Evolutionary conservation across 2,329 filamentous ascomycete genomes (phyloP).

Genomic region (Beauveria caledonica): DNA sequence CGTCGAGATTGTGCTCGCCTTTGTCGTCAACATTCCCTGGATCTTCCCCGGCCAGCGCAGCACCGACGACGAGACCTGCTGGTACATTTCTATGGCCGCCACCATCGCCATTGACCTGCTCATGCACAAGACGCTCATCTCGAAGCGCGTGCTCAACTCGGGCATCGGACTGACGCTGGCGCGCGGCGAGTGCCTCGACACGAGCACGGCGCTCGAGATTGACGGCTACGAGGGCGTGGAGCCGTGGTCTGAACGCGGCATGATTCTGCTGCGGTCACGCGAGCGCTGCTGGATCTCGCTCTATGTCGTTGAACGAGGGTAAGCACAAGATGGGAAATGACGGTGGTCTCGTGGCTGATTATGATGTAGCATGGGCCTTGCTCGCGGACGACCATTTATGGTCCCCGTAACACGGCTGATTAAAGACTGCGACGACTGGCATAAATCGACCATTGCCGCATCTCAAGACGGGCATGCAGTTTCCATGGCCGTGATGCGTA

Average conservation of each 20-base stretch:
- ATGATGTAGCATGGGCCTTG: conserved; percentile 49
- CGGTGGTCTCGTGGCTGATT: not conserved
- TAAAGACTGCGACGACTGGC: conserved; percentile 62
- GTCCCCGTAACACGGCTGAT: conserved; percentile 59
- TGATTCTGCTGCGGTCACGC: conserved; percentile 52
- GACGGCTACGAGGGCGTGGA: conserved; percentile 61
- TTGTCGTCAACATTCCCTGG: conserved; percentile 71
- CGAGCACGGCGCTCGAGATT: conserved; percentile 54
- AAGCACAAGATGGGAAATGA: conserved; percentile 18
- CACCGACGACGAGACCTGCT: conserved; percentile 65
- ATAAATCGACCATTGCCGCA: conserved; percentile 54
- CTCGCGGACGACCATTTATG: conserved; percentile 59
- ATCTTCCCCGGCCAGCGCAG: conserved; percentile 60
- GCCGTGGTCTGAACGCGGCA: conserved; percentile 49
- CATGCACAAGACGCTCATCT: conserved; percentile 59
- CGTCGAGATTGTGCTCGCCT: conserved; percentile 65
- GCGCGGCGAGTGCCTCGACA: conserved; percentile 60
- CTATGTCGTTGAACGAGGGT: conserved; percentile 65
- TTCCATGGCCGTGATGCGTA: conserved; percentile 60
- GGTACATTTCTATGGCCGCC: conserved; percentile 61
- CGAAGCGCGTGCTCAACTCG: conserved; percentile 39
- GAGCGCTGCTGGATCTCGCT: conserved; percentile 64
- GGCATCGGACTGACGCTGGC: conserved; percentile 41
- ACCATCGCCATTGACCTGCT: conserved; percentile 62
- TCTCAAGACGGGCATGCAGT: conserved; percentile 62